Conservation (phyloP, 768 basidiomycete species). For the Kwoniella heveanensis region DNA sequence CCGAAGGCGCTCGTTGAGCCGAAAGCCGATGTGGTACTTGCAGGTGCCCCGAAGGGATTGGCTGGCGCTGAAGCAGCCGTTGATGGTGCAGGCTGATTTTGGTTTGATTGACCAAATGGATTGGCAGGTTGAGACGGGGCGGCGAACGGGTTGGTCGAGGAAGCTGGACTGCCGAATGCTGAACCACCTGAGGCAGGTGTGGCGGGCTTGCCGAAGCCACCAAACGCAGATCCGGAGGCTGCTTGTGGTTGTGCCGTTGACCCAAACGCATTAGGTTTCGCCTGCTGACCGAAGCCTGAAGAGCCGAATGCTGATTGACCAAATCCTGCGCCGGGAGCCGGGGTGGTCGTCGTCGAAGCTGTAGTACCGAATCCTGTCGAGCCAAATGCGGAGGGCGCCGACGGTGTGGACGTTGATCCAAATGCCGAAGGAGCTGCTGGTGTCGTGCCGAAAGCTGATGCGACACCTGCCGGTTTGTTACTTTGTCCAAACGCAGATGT, state of each 20-base stretch:
- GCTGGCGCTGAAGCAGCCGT: slow-evolving; percentile 3
- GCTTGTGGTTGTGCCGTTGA: slow-evolving; percentile 7
- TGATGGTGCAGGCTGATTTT: slow-evolving; percentile 1
- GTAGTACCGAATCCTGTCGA: neutral
- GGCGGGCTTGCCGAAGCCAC: slow-evolving; percentile 13
- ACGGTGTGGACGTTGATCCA: slow-evolving; percentile 25
- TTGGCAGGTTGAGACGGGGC: slow-evolving; percentile 9
- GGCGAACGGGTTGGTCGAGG: slow-evolving; percentile 12
- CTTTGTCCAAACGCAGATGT: slow-evolving; percentile 29
- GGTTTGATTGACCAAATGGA: slow-evolving; percentile 17
- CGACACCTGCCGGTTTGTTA: slow-evolving; percentile 15
- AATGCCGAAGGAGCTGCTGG: slow-evolving; percentile 22
- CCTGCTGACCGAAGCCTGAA: slow-evolving; percentile 36
- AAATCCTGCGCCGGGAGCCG: slow-evolving; percentile 21
- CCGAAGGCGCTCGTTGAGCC: slow-evolving; percentile 18
- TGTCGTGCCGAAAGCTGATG: slow-evolving; percentile 16
- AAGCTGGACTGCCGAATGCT: slow-evolving; percentile 16
- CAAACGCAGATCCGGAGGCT: slow-evolving; percentile 20
- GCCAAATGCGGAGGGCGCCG: slow-evolving; percentile 22
- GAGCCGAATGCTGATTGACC: slow-evolving; percentile 38
- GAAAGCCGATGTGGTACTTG: slow-evolving; percentile 14
- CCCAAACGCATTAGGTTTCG: slow-evolving; percentile 27
- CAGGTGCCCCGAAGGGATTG: slow-evolving; percentile 10
- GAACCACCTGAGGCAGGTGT: neutral
- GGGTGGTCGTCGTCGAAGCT: slow-evolving; percentile 17